phyloP scores from a whole-genome alignment of 2,329 filamentous ascomycete species.

The Diaporthe citrichinensis region DNA sequence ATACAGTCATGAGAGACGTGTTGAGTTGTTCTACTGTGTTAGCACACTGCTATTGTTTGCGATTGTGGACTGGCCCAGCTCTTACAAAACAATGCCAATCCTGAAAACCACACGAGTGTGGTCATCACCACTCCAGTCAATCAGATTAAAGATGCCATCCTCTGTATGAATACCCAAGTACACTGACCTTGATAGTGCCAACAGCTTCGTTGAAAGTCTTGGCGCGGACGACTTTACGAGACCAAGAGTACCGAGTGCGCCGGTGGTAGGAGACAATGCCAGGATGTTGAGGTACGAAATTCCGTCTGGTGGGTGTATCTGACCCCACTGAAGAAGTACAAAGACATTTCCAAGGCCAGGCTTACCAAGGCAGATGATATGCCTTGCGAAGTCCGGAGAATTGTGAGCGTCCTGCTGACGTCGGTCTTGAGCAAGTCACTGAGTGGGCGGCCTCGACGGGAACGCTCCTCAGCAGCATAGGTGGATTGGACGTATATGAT shows the following conservation, averaged over 20 bases:
- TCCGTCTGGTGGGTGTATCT: not conserved
- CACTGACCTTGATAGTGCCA: not conserved
- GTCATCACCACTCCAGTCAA: no score
- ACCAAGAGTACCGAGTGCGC: not conserved
- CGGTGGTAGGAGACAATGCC: not conserved
- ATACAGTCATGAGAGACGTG: slow-evolving; percentile 41
- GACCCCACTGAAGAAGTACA: not conserved
- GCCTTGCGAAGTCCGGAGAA: not conserved
- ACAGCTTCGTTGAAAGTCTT: rapidly evolving
- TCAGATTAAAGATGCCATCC: no score
- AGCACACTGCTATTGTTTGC: no score
- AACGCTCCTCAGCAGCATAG: not conserved
- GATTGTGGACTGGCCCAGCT: no score
- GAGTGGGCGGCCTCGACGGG: not conserved
- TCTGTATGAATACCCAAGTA: no score
- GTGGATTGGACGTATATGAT: not conserved
- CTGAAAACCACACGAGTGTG: not conserved
- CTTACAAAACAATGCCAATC: not conserved
- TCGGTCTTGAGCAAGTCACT: not conserved
- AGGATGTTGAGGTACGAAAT: not conserved
- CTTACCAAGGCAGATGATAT: not conserved
- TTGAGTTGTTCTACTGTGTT: slow-evolving; percentile 23
- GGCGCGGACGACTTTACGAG: not conserved
- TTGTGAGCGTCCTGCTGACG: not conserved
- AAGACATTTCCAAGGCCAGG: not conserved